phyloP scores from a whole-genome alignment of 2,329 filamentous ascomycete species.

The Coniella vitis region DNA sequence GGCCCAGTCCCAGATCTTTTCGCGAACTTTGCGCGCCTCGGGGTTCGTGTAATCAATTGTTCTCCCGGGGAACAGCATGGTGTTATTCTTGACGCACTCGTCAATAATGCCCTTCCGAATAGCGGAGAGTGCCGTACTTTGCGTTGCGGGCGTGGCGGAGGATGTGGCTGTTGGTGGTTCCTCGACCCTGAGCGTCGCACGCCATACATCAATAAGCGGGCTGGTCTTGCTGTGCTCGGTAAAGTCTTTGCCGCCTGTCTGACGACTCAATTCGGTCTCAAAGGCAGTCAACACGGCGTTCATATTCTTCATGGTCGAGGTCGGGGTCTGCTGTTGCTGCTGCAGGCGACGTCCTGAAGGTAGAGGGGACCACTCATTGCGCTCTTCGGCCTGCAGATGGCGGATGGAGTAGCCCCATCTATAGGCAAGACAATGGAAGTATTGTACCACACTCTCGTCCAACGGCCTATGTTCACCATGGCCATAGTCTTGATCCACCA shows the following conservation, averaged over 20 bases:
- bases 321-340: background rate
- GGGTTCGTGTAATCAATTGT: conserved; percentile 20
- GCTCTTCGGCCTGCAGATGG: background rate
- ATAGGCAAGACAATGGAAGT: conserved; percentile 11
- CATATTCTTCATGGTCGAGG: background rate
- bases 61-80: conserved; percentile 34
- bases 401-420: conserved; percentile 7
- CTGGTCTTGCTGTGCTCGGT: background rate
- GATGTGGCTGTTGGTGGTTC: background rate
- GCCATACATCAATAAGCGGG: background rate
- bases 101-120: conserved; percentile 34
- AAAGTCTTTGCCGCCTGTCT: background rate
- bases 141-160: conserved; percentile 12
- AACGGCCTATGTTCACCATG: background rate
- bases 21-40: conserved; percentile 19
- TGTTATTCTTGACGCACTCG: conserved; percentile 36
- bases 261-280: background rate
- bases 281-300: background rate
- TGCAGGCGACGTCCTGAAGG: background rate
- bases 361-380: background rate
- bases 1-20: conserved; percentile 32
- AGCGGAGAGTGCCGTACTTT: conserved; percentile 19
- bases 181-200: conserved; percentile 15
- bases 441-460: background rate
- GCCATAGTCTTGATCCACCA: background rate